Evolutionary conservation across 352 stramenopile species (phyloP), one percentile per base, ranked within the genome.

Genomic region (Phytopythium litorale): DNA sequence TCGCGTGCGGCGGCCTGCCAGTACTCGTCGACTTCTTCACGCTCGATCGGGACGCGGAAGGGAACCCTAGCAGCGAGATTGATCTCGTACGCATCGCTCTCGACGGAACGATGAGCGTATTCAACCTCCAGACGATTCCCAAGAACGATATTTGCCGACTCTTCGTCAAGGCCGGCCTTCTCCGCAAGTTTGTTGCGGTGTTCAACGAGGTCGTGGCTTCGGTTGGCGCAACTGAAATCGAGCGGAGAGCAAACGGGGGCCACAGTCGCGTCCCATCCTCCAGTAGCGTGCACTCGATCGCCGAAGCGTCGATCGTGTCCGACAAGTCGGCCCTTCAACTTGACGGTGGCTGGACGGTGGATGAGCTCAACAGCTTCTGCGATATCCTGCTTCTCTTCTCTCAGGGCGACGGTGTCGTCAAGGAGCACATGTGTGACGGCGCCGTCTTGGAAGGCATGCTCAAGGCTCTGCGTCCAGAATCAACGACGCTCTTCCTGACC

Each of bases 101-200:
- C 56, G 87, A 97, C 59, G 92, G 92, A 48, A 96, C 97, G 50
- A 79, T 91, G 56, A 90, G 88, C 56, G 88, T 98, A 6, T 98
- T 98, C 63, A 79, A 84, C 9, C 79, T 98, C 4, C 92, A 96
- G 65, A 95, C 90, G 1, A 97, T 97, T 50, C 87, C 87, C 4
- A 97, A 97, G 58, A 96, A 97, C 66, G 92, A 98, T 57, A 97
- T 97, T 64, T 98, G 92, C 63, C 84, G 92, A 13, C 79, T 98
- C n/a, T 98, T 98, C 66, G 88, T 97, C 7, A 97, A 97, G 64
- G 84, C 94, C 0, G 92, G 92, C 0, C 65, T 98, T 12, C 72
- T 98, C 9, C 80, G 81, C 33, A 92, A 95, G 70, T 94, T 97
- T 48, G 79, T 97, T 42, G 64, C 84, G 1, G 86, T 96, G 0